Evolutionary conservation across 2,329 filamentous ascomycete species (phyloP), one percentile per base, ranked within the genome.

Genomic region (Arthrocladium fulminans): DNA sequence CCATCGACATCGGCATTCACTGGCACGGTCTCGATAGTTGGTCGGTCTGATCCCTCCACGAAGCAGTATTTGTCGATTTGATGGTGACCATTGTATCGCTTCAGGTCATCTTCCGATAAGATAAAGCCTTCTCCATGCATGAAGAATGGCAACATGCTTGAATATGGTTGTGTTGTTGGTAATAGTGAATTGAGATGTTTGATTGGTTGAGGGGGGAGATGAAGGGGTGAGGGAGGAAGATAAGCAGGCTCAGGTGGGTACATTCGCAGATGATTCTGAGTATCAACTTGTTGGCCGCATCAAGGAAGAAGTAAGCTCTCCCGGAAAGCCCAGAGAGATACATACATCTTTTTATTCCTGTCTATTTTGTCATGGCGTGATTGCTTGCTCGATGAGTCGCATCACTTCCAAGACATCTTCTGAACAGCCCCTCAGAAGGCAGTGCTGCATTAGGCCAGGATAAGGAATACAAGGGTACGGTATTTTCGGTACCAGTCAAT

Each of bases 61-160:
- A 54, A 39, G 37, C 49, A 45, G 30, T 52, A 51, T 9, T 45
- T 51, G 17, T 47, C 44, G 10, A 54, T 24, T 37, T 47, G 30
- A 24, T 48, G 35, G 34, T 54, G 52, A 15, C 52, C 52, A 50
- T 54, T 54, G 30, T 54, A 54, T 12, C 37, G 25, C 20, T 52
- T 34, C 25, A 54, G 43, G 30, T 54, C 52, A 25, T 41, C 32
- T 13, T 45, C 41, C 20, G 47, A 50, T n/a, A 54, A 34, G 35
- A 54, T 52, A 10, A 54, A 47, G 50, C 52, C 51, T 41, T 54
- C 52, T 15, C 19, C 15, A 19, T 32, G 24, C 41, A 44, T 44
- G 25, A 27, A 44, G 41, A 44, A 44, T 10, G 41, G 41, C 5
- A 32, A 20, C 41, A 44, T 44, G 6, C 19, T 10, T 3, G 39